Conservation (phyloP, 805 yeast species). For the Ogataea glucozyma region DNA sequence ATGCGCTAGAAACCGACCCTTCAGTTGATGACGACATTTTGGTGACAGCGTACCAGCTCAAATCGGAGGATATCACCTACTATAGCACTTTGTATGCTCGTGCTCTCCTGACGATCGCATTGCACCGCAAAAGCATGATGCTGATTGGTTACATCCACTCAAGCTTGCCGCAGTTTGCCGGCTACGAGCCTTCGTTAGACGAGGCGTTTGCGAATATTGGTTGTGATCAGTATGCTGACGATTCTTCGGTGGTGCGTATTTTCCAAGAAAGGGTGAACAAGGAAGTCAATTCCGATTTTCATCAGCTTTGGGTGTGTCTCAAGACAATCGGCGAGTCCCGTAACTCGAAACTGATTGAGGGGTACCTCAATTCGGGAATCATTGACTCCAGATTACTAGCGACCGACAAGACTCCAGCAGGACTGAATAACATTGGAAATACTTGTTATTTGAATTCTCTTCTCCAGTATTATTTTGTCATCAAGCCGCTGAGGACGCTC, state of each 20-base stretch:
- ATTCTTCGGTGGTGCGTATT: conserved; percentile 52
- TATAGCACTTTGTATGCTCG: conserved; percentile 47
- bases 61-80: conserved; percentile 52
- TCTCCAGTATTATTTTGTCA: conserved; percentile 84
- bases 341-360: conserved; percentile 54
- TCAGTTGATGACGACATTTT: conserved; percentile 69
- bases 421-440: conserved; percentile 91
- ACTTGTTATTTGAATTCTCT: conserved; percentile 93
- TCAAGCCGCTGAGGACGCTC: conserved; percentile 74
- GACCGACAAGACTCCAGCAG: conserved; percentile 80
- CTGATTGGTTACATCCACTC: conserved; percentile 55
- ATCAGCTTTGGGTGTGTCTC: conserved; percentile 58
- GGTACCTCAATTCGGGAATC: conserved; percentile 61
- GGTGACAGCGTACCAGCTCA: conserved; percentile 70
- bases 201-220: conserved; percentile 54
- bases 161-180: conserved; percentile 38
- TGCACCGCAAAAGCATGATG: conserved; percentile 54
- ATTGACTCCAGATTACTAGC: conserved; percentile 61
- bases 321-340: conserved; percentile 54
- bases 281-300: conserved; percentile 48
- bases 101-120: conserved; percentile 64
- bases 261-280: conserved; percentile 48
- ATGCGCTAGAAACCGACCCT: conserved; percentile 48
- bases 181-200: conserved; percentile 19
- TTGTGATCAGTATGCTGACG: conserved; percentile 51